Evolutionary conservation across 768 basidiomycete genomes (phyloP).

Genomic region (Podaxis carcinomalis): DNA sequence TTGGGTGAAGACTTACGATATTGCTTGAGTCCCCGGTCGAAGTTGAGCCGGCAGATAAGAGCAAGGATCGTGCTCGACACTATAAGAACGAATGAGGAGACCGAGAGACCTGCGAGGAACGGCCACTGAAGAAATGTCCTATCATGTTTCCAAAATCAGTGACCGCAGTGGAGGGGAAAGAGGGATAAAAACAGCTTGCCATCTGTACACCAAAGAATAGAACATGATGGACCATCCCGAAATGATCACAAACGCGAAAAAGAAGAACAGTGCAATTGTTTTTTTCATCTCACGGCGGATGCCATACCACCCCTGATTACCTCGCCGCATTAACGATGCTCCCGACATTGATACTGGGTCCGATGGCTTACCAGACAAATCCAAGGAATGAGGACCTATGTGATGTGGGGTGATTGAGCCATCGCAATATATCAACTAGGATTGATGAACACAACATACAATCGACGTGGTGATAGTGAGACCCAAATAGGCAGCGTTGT

Average conservation of each 20-base stretch:
- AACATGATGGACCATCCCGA: conserved; percentile 41
- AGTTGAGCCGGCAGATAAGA: conserved; percentile 46
- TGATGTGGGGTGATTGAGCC: neutral
- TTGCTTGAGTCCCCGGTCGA: conserved; percentile 49
- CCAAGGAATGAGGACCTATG: conserved; percentile 49
- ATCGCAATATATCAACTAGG: neutral
- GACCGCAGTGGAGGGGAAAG: conserved; percentile 10
- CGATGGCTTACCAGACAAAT: conserved; percentile 37
- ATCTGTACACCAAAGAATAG: conserved; percentile 40
- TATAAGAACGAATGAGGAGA: conserved; percentile 39
- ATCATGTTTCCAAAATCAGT: conserved; percentile 22
- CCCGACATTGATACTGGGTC: neutral
- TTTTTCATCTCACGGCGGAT: conserved; percentile 41
- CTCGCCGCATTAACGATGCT: neutral
- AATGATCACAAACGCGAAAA: conserved; percentile 32
- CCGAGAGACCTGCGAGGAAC: conserved; percentile 42
- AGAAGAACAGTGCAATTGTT: conserved; percentile 32
- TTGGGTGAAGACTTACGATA: conserved; percentile 39
- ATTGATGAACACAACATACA: conserved; percentile 25
- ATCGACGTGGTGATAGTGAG: conserved; percentile 40
- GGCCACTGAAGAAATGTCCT: conserved; percentile 49
- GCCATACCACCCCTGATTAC: conserved; percentile 47
- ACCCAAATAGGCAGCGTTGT: conserved; percentile 38
- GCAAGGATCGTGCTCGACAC: conserved; percentile 40
- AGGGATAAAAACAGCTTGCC: conserved; percentile 21